Evolutionary conservation across 2,329 filamentous ascomycete species (phyloP).

Genomic region (Aspergillus ochraceus): DNA sequence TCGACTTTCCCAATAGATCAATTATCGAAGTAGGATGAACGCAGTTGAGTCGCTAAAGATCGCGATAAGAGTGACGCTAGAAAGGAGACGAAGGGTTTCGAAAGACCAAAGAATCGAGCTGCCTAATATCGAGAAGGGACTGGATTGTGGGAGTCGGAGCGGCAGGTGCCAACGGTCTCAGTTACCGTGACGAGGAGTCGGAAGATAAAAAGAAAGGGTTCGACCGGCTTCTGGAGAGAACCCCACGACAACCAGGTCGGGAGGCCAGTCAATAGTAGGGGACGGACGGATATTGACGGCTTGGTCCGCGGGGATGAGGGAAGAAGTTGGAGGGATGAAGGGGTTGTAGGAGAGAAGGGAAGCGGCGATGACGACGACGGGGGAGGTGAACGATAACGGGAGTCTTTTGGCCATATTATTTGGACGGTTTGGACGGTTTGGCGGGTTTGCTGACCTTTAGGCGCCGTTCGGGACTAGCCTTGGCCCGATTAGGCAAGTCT

Average conservation of each 20-base stretch:
- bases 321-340: neutral
- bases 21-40: neutral
- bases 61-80: neutral
- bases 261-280: neutral
- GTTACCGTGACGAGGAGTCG: neutral
- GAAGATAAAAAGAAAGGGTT: neutral
- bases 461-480: slow-evolving; percentile 6
- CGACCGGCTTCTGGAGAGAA: slow-evolving; percentile 1
- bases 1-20: neutral
- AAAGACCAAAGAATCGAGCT: neutral
- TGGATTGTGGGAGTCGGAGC: neutral
- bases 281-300: neutral
- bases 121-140: neutral
- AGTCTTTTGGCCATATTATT: slow-evolving; percentile 2
- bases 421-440: neutral
- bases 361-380: slow-evolving; percentile 2
- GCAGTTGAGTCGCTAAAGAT: neutral
- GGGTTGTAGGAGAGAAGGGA: neutral
- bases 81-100: neutral
- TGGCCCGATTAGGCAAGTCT: neutral
- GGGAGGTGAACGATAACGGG: slow-evolving; percentile 3
- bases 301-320: neutral
- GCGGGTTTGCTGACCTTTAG: slow-evolving; percentile 3
- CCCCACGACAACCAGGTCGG: slow-evolving; percentile 10
- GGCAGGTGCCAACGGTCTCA: neutral